Evolutionary conservation across 495 filamentous ascomycete species (phyloP), one percentile per base, ranked within the genome.

Genomic region (Trichoderma orchidacearum): DNA sequence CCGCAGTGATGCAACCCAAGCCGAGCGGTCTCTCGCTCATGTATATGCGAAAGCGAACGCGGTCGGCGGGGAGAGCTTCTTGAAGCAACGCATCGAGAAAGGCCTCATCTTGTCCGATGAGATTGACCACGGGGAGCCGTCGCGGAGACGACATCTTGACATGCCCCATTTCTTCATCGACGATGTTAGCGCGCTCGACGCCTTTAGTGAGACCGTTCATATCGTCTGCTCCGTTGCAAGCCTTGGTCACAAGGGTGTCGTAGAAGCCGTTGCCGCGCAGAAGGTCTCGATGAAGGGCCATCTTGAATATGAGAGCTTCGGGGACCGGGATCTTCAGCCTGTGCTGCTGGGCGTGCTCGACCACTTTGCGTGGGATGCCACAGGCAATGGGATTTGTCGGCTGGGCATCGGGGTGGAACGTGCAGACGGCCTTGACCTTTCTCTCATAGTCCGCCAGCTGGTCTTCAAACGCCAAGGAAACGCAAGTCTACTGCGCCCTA

Each of bases 241-340:
- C 7, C 5, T 23, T 28, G 31, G 31, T n/a, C n/a, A 51, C 48
- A 9, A 30, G 23, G 28, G 21, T 23, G 3, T 51, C 27, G 12
- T 35, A 57, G 45, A 57, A 57, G 41, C 56, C 56, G 12, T 5
- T 34, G 21, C 56, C 56, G 5, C 41, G 56, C 4, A 57, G 5
- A 2, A 57, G 45, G 27, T 41, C 56, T 25, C 41, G 36, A 5
- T 52, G 41, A 18, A 53, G 28, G 5, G 12, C 41, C 56, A 57
- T 57, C 56, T 28, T 57, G 56, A 32, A 21, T 12, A 21, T 5
- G 25, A 57, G 3, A 3, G 31, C 56, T 13, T 29, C 30, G 21
- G 31, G 31, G 15, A 25, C 12, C 1, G 23, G 48, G 32, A n/a
- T 35, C 32, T 35, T 8, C 3, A 13, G 18, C 48, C 5, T 8